A percentile compares a stretch with the other conserved stretches of the same genome.
These are phyloP conservation scores for Lentinula aciculospora DNA, from an alignment of 768 basidiomycete species.

Conservation along the genomic window DNA sequence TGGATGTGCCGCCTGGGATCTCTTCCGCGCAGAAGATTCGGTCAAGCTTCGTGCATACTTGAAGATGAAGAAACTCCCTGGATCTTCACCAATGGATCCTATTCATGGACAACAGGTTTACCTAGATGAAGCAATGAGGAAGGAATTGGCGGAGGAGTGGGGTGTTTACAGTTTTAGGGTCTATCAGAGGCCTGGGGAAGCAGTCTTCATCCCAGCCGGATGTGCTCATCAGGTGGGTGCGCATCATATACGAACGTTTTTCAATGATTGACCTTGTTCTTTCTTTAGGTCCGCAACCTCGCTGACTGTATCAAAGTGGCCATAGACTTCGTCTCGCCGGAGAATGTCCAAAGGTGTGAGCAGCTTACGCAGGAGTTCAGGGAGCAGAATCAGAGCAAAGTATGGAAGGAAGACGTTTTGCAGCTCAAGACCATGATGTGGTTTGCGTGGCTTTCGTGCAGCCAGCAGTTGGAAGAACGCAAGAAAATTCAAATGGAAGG, in stretches of 20 bases:
- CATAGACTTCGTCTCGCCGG: constrained; percentile 90
- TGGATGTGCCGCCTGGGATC: constrained; percentile 89
- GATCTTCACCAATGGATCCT: constrained; percentile 59
- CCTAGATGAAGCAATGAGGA: constrained; percentile 62
- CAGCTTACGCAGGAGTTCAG: constrained; percentile 84
- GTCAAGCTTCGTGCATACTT: constrained; percentile 74
- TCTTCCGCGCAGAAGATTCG: constrained; percentile 80
- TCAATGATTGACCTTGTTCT: background rate
- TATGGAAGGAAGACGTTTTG: constrained; percentile 93
- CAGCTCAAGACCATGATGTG: constrained; percentile 92
- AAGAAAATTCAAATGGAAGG: background rate
- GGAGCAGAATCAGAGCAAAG: constrained; percentile 79
- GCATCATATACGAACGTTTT: background rate
- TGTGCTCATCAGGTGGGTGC: constrained; percentile 78
- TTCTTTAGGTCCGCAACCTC: constrained; percentile 75
- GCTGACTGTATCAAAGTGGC: constrained; percentile 97
- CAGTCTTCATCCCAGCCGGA: constrained; percentile 93
- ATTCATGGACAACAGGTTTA: constrained; percentile 91
- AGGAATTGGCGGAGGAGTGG: constrained; percentile 57
- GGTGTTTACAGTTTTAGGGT: constrained; percentile 78
- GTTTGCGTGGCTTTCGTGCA: constrained; percentile 83
- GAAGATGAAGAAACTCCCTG: constrained; percentile 53
- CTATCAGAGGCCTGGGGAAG: constrained; percentile 89
- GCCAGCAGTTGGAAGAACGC: constrained; percentile 23
- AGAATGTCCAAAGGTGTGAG: constrained; percentile 86